Percentiles rank a stretch among this genome's conserved stretches.
Evolutionary conservation across 176 grass and related monocot species (phyloP).

Genomic region (Phyllostachys edulis): DNA sequence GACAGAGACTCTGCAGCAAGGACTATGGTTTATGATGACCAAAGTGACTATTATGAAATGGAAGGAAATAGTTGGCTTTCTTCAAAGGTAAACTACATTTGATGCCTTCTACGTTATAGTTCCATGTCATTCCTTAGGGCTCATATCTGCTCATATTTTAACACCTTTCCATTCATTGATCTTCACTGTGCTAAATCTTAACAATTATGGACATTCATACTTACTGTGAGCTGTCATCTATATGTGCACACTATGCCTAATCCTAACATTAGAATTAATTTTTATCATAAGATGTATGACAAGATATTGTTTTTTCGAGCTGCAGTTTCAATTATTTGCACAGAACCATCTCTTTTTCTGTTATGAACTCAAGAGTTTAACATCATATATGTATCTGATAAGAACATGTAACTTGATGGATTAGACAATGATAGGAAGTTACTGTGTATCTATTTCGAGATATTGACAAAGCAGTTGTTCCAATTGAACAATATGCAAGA

Average conservation of each 20-base stretch:
- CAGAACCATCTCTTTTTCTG: not conserved
- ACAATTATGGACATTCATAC: not conserved
- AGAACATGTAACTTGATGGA: constrained; percentile 22
- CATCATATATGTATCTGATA: constrained; percentile 9
- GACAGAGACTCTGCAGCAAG: constrained; percentile 86
- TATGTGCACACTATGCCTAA: not conserved
- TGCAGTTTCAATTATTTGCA: not conserved
- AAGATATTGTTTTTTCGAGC: constrained; percentile 2
- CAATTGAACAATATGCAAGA: not conserved
- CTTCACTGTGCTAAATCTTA: not conserved
- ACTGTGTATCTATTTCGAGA: not conserved
- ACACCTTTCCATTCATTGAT: not conserved
- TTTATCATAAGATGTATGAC: not conserved
- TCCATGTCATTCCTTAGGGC: not conserved
- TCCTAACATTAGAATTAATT: not conserved
- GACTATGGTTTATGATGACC: constrained; percentile 98
- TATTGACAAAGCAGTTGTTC: not conserved
- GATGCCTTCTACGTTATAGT: constrained; percentile 25
- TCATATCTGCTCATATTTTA: not conserved
- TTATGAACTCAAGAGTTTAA: not conserved
- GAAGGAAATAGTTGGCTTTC: constrained; percentile 99
- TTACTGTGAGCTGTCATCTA: not conserved
- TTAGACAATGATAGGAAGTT: not conserved
- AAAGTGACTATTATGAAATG: constrained; percentile 99
- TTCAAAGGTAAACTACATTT: constrained; percentile 54